These are phyloP conservation scores for Aspergillus caelatus DNA, from an alignment of 2,329 filamentous ascomycete species.

Conservation along the genomic window DNA sequence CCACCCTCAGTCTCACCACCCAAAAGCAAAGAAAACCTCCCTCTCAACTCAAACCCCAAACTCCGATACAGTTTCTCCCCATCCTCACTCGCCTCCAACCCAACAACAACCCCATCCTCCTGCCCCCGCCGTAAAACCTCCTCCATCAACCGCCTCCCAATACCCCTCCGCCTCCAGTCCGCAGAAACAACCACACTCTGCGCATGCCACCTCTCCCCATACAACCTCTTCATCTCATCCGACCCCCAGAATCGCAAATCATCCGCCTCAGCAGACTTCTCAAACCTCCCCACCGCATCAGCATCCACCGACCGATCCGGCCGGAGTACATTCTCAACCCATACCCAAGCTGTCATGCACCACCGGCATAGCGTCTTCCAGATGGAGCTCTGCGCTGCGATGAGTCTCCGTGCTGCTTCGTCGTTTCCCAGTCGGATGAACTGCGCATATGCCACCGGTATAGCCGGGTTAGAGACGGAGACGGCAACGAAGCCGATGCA, in stretches of 20 bases:
- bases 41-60: neutral
- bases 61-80: neutral
- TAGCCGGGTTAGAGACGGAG: neutral
- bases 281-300: neutral
- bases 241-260: neutral
- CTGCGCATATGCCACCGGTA: neutral
- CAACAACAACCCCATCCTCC: neutral
- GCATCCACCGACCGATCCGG: neutral
- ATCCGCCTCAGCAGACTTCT: neutral
- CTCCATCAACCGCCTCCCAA: neutral
- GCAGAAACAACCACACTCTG: neutral
- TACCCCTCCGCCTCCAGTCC: neutral
- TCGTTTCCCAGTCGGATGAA: neutral
- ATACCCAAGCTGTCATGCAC: neutral
- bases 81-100: neutral
- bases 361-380: neutral
- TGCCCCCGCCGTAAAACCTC: neutral
- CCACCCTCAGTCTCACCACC: neutral
- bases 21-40: neutral
- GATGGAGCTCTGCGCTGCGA: neutral
- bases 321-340: neutral
- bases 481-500: neutral
- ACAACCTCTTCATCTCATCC: neutral
- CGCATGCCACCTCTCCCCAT: neutral
- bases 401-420: neutral